phyloP scores from a whole-genome alignment of 2,329 filamentous ascomycete species.

The Colletotrichum musicola region DNA sequence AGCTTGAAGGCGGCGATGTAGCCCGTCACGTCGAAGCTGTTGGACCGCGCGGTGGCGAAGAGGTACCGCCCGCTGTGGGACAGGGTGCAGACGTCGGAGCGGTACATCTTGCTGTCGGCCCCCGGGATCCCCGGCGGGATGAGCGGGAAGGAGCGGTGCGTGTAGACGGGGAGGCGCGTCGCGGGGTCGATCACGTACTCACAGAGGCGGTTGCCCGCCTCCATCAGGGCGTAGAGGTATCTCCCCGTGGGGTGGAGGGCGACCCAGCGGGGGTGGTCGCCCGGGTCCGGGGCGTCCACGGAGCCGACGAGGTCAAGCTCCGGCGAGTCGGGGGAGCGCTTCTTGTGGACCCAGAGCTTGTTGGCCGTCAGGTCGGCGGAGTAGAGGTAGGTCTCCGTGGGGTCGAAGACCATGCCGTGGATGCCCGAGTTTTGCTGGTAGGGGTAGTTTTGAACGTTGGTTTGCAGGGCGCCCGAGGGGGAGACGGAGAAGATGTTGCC shows the following conservation, averaged over 20 bases:
- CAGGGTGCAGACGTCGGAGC: slow-evolving; percentile 85
- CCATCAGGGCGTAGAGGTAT: slow-evolving; percentile 89
- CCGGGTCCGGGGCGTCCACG: slow-evolving; percentile 76
- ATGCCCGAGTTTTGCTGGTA: slow-evolving; percentile 79
- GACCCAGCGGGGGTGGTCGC: slow-evolving; percentile 90
- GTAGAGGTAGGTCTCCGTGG: slow-evolving; percentile 80
- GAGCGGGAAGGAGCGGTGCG: slow-evolving; percentile 80
- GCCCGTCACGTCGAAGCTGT: slow-evolving; percentile 80
- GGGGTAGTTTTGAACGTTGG: slow-evolving; percentile 79
- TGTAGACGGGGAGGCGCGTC: slow-evolving; percentile 83
- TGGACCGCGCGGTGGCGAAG: slow-evolving; percentile 86
- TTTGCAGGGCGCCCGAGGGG: slow-evolving; percentile 66
- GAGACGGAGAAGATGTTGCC: slow-evolving; percentile 81
- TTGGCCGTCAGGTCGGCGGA: slow-evolving; percentile 83
- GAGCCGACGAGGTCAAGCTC: slow-evolving; percentile 72
- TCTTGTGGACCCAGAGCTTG: slow-evolving; percentile 87
- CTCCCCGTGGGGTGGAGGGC: slow-evolving; percentile 83
- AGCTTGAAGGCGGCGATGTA: slow-evolving; percentile 87
- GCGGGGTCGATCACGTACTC: slow-evolving; percentile 83
- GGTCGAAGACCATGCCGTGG: slow-evolving; percentile 86
- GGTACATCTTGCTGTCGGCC: slow-evolving; percentile 73
- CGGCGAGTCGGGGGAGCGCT: slow-evolving; percentile 53
- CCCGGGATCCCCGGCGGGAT: slow-evolving; percentile 78
- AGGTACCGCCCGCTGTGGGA: slow-evolving; percentile 79
- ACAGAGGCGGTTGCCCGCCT: slow-evolving; percentile 86